phyloP scores from a whole-genome alignment of 2,329 filamentous ascomycete species.

The Aspergillus eucalypticola region DNA sequence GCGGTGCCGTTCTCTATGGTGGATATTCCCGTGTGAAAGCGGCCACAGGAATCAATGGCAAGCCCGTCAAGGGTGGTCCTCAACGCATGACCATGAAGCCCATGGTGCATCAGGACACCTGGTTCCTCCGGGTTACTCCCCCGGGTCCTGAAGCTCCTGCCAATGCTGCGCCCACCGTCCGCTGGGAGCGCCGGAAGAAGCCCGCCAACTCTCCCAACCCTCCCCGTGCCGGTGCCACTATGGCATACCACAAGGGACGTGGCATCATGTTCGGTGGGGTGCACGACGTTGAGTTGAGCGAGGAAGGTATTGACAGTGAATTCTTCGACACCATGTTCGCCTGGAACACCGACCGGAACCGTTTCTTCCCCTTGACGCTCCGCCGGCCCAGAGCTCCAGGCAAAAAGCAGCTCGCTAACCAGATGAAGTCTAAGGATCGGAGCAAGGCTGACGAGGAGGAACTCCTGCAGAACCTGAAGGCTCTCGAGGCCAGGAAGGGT shows the following conservation, averaged over 20 bases:
- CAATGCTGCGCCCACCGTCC: constrained; percentile 68
- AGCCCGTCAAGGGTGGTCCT: constrained; percentile 62
- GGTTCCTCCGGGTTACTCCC: constrained; percentile 79
- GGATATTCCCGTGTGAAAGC: constrained; percentile 91
- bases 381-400: constrained; percentile 70
- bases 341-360: constrained; percentile 93
- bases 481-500: constrained; percentile 73
- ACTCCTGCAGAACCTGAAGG: constrained; percentile 79
- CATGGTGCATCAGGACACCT: constrained; percentile 91
- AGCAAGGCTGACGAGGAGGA: constrained; percentile 91
- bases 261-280: constrained; percentile 94
- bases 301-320: constrained; percentile 94
- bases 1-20: constrained; percentile 85
- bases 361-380: constrained; percentile 82
- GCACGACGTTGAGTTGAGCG: constrained; percentile 85
- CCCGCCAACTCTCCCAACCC: constrained; percentile 87
- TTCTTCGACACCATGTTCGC: constrained; percentile 92
- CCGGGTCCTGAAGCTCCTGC: constrained; percentile 67
- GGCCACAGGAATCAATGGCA: constrained; percentile 55
- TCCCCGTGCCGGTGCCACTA: constrained; percentile 81
- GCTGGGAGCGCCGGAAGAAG: constrained; percentile 92
- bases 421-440: constrained; percentile 60
- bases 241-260: constrained; percentile 90
- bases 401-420: constrained; percentile 56
- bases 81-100: constrained; percentile 75